These are phyloP conservation scores for Polyporus tsugae DNA, from an alignment of 1,284 basidiomycete species.

Conservation along the genomic window DNA sequence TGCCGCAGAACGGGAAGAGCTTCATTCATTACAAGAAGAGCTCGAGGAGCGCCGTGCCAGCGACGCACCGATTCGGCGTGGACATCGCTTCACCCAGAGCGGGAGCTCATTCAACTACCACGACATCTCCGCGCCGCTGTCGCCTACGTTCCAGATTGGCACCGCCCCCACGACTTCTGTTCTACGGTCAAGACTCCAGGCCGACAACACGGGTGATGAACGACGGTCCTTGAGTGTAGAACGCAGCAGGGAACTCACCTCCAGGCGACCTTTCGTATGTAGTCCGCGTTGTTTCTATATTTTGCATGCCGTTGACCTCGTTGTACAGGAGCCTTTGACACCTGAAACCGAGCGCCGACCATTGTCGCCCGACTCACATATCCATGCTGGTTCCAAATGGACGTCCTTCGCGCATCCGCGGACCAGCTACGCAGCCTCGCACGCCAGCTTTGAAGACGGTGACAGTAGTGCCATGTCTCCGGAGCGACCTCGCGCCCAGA, in stretches of 20 bases:
- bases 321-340: conserved; percentile 63
- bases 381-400: conserved; percentile 52
- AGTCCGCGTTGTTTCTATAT: conserved; percentile 2
- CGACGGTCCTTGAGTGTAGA: conserved; percentile 43
- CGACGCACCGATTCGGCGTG: conserved; percentile 39
- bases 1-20: conserved; percentile 79
- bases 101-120: conserved; percentile 32
- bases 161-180: conserved; percentile 37
- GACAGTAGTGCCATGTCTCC: conserved; percentile 47
- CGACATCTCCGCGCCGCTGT: conserved; percentile 35
- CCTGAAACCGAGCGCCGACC: conserved; percentile 66
- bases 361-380: conserved; percentile 63
- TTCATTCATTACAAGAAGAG: conserved; percentile 74
- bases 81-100: conserved; percentile 38
- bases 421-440: conserved; percentile 48
- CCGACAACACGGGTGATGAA: conserved; percentile 26
- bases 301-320: conserved; percentile 7
- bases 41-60: conserved; percentile 73
- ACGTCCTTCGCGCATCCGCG: conserved; percentile 50
- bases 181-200: conserved; percentile 35
- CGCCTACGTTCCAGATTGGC: conserved; percentile 41
- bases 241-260: conserved; percentile 42
- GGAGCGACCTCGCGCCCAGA: conserved; percentile 53
- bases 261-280: conserved; percentile 51
- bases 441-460: conserved; percentile 53